Evolutionary conservation across 2,329 filamentous ascomycete genomes (phyloP).

Genomic region (Exserohilum rostratum): DNA sequence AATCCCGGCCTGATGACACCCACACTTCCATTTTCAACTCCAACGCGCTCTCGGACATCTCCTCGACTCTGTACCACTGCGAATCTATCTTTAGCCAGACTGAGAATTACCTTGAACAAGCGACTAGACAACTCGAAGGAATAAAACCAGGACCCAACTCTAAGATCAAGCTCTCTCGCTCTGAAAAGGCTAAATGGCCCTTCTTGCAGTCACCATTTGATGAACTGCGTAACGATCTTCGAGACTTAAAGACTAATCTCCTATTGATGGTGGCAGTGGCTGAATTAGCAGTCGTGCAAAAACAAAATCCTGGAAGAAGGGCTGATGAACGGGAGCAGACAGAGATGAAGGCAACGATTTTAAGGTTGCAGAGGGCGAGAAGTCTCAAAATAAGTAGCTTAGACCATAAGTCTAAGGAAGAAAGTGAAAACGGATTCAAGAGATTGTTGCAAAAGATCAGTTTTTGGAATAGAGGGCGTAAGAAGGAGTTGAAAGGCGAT

Average conservation of each 20-base stretch:
- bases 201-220: slow-evolving; percentile 15
- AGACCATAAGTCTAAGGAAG: too few relatives aligned
- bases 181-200: slow-evolving; percentile 15
- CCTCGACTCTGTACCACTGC: not conserved
- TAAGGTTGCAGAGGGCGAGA: too few relatives aligned
- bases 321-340: too few relatives aligned
- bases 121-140: not conserved
- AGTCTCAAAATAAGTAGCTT: too few relatives aligned
- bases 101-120: not conserved
- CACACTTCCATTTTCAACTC: slow-evolving; percentile 10
- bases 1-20: slow-evolving; percentile 2
- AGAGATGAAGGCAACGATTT: too few relatives aligned
- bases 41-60: not conserved
- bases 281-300: too few relatives aligned
- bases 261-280: slow-evolving; percentile 13
- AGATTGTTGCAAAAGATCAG: too few relatives aligned
- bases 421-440: too few relatives aligned
- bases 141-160: not conserved
- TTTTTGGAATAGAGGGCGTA: too few relatives aligned
- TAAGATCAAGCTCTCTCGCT: not conserved
- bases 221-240: slow-evolving; percentile 9
- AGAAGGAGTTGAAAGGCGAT: too few relatives aligned
- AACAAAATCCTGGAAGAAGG: too few relatives aligned
- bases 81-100: not conserved
- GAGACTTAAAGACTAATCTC: slow-evolving; percentile 12